Percentiles rank a stretch among this genome's conserved stretches.
These are phyloP conservation scores for Botrytis elliptica DNA, from an alignment of 2,329 filamentous ascomycete species.

Conservation along the genomic window DNA sequence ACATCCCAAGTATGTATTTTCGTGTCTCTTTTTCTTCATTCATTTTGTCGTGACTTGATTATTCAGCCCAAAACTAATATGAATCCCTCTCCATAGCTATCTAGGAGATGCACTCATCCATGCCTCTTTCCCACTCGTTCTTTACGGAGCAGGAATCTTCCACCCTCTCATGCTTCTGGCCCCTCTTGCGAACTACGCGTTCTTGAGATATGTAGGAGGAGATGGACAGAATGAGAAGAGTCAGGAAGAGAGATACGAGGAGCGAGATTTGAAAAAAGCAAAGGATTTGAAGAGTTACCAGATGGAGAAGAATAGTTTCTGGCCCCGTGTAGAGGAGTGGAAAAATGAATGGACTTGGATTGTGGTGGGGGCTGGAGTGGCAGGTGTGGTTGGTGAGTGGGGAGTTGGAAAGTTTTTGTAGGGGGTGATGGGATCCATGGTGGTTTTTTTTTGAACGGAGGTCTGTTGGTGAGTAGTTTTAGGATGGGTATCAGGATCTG, in stretches of 20 bases:
- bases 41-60: background rate
- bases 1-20: slow-evolving; percentile 25
- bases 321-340: slow-evolving; percentile 19
- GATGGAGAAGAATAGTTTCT: slow-evolving; percentile 24
- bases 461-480: background rate
- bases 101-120: slow-evolving; percentile 26
- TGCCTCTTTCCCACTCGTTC: slow-evolving; percentile 23
- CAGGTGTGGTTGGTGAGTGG: slow-evolving; percentile 17
- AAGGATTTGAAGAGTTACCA: slow-evolving; percentile 19
- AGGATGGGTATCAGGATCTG: background rate
- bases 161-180: slow-evolving; percentile 24
- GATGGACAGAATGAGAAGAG: slow-evolving; percentile 21
- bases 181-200: slow-evolving; percentile 22
- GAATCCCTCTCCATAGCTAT: slow-evolving; percentile 6
- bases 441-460: too few relatives aligned
- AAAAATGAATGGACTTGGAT: slow-evolving; percentile 22
- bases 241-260: slow-evolving; percentile 22
- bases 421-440: background rate
- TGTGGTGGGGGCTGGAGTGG: slow-evolving; percentile 13
- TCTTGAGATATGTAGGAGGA: slow-evolving; percentile 22
- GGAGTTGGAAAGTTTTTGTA: background rate
- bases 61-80: background rate
- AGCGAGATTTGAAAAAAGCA: slow-evolving; percentile 12
- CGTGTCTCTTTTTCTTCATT: background rate
- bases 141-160: slow-evolving; percentile 23